These are phyloP conservation scores for Apiotrichum laibachii DNA, from an alignment of 1,284 basidiomycete species.

Conservation along the genomic window DNA sequence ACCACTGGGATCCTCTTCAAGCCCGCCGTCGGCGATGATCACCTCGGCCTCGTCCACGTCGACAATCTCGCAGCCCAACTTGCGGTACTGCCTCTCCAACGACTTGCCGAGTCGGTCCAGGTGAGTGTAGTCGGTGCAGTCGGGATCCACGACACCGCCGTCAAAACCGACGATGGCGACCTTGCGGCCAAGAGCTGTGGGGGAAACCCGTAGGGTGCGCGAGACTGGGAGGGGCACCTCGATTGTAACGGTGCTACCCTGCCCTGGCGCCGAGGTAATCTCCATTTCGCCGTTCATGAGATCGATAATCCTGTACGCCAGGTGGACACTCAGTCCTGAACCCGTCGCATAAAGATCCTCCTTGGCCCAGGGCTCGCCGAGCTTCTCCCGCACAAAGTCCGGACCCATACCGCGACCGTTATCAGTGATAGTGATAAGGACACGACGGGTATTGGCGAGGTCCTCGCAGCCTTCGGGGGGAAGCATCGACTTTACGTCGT, in stretches of 20 bases:
- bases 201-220: neutral
- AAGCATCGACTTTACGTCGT: conserved; percentile 35
- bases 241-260: conserved; percentile 41
- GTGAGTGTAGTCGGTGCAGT: conserved; percentile 7
- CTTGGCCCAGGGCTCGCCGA: conserved; percentile 42
- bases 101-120: conserved; percentile 24
- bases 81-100: conserved; percentile 32
- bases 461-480: conserved; percentile 43
- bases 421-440: conserved; percentile 41
- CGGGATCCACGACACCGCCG: conserved; percentile 1
- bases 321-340: conserved; percentile 42
- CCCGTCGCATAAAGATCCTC: conserved; percentile 47
- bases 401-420: conserved; percentile 42
- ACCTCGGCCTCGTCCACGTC: conserved; percentile 34
- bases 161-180: conserved; percentile 38
- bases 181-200: conserved; percentile 16
- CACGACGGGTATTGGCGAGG: conserved; percentile 27
- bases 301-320: conserved; percentile 48
- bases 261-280: conserved; percentile 40
- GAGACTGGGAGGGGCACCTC: conserved; percentile 37
- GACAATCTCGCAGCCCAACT: conserved; percentile 36
- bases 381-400: conserved; percentile 37
- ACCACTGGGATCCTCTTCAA: conserved; percentile 24
- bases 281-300: conserved; percentile 48
- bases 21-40: conserved; percentile 32